Conservation (phyloP, 2,329 filamentous ascomycete genomes). For the Fusarium agapanthi region DNA sequence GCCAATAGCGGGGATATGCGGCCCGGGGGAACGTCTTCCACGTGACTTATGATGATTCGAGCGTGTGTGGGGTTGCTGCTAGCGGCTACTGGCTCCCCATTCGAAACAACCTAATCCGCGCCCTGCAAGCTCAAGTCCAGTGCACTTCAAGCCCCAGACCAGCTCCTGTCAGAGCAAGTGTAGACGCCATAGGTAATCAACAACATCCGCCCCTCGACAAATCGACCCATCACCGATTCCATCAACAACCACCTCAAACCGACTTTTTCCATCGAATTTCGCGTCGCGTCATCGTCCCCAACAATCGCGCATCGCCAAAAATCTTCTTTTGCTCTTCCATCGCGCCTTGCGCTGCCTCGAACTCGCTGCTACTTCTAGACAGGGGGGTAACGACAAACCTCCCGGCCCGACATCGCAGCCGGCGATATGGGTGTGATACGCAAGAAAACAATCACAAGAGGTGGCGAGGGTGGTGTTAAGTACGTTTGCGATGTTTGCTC, state of each 20-base stretch:
- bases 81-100: slow-evolving; percentile 27
- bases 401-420: slow-evolving; percentile 39
- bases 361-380: slow-evolving; percentile 24
- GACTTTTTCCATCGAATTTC: slow-evolving; percentile 44
- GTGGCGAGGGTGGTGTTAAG: slow-evolving; percentile 88
- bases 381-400: slow-evolving; percentile 39
- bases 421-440: slow-evolving; percentile 87
- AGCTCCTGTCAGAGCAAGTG: slow-evolving; percentile 17
- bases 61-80: slow-evolving; percentile 9
- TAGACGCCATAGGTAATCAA: slow-evolving; percentile 35
- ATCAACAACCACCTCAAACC: slow-evolving; percentile 41
- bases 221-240: slow-evolving; percentile 32
- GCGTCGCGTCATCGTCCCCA: slow-evolving; percentile 28
- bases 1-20: slow-evolving; percentile 1
- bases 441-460: slow-evolving; percentile 89
- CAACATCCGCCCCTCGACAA: slow-evolving; percentile 36
- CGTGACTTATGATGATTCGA: neutral
- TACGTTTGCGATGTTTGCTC: slow-evolving; percentile 98
- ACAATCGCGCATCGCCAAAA: slow-evolving; percentile 31
- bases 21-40: neutral
- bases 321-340: slow-evolving; percentile 11
- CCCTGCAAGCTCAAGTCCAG: slow-evolving; percentile 7
- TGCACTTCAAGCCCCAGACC: slow-evolving; percentile 6
- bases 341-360: slow-evolving; percentile 29
- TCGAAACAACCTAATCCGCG: slow-evolving; percentile 12